These are phyloP conservation scores for Curvularia lunata DNA, from an alignment of 2,329 filamentous ascomycete species.

Conservation along the genomic window DNA sequence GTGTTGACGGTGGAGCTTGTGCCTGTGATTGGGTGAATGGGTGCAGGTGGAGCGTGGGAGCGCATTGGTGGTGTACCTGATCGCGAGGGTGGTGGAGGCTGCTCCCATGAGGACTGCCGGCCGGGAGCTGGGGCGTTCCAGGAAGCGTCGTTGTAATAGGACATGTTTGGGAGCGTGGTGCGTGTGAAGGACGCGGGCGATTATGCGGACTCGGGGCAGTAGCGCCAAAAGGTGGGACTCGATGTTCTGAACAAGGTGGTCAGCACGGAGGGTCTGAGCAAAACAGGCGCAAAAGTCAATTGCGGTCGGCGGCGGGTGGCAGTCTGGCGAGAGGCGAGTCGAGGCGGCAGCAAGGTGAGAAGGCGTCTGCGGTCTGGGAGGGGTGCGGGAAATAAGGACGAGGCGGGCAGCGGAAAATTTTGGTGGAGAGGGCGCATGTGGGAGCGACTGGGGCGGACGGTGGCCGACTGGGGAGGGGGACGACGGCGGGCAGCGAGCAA, in stretches of 20 bases:
- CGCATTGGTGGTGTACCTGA: slow-evolving; percentile 63
- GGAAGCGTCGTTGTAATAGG: slow-evolving; percentile 71
- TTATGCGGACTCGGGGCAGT: slow-evolving; percentile 6
- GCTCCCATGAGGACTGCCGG: slow-evolving; percentile 74
- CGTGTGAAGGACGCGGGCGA: slow-evolving; percentile 15
- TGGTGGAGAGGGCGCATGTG: slow-evolving; percentile 40
- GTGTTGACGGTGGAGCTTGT: slow-evolving; percentile 70
- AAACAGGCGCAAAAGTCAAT: slow-evolving; percentile 19
- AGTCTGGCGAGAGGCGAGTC: slow-evolving; percentile 11
- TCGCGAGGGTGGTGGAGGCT: slow-evolving; percentile 73
- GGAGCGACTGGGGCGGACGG: slow-evolving; percentile 13
- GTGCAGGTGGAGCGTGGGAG: slow-evolving; percentile 19
- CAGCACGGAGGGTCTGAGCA: slow-evolving; percentile 17
- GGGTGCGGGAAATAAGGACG: slow-evolving; percentile 34
- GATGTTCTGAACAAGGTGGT: slow-evolving; percentile 20
- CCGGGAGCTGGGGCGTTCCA: slow-evolving; percentile 67
- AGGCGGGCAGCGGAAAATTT: slow-evolving; percentile 44
- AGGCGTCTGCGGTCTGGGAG: slow-evolving; percentile 30
- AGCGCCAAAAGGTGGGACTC: slow-evolving; percentile 7
- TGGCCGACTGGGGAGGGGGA: slow-evolving; percentile 2
- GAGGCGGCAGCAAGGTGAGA: slow-evolving; percentile 22
- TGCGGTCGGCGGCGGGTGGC: slow-evolving; percentile 16
- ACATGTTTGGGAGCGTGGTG: slow-evolving; percentile 55
- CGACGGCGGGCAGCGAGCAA: slow-evolving; percentile 45
- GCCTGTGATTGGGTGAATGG: slow-evolving; percentile 59